Conservation (phyloP, 1,139 yeast genomes). For the Nadsonia commutata region DNA sequence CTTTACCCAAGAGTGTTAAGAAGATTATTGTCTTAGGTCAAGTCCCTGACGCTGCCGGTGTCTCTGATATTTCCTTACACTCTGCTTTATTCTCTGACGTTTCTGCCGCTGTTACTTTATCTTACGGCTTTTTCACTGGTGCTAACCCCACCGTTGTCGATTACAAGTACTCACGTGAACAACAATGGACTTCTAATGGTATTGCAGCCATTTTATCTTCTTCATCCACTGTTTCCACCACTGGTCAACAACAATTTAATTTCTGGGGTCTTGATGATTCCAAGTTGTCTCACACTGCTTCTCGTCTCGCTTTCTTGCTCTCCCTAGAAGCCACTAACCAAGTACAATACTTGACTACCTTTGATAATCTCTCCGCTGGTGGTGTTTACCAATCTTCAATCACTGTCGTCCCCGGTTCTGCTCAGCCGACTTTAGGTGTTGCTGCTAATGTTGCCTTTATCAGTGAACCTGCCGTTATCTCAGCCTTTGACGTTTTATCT, state of each 20-base stretch:
- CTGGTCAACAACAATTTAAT: slow-evolving; percentile 2
- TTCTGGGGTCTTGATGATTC: slow-evolving; percentile 40
- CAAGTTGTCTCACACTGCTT: slow-evolving; percentile 37
- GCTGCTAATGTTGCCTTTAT: slow-evolving; percentile 51
- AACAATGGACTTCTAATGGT: slow-evolving; percentile 14
- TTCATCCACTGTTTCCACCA: not conserved
- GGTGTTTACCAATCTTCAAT: slow-evolving; percentile 76
- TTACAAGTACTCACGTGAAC: slow-evolving; percentile 18
- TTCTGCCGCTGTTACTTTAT: slow-evolving; percentile 53
- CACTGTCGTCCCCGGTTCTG: slow-evolving; percentile 24
- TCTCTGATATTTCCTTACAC: slow-evolving; percentile 18
- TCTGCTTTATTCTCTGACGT: slow-evolving; percentile 48
- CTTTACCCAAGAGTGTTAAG: slow-evolving; percentile 44
- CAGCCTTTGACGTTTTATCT: slow-evolving; percentile 45
- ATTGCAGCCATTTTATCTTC: slow-evolving; percentile 14
- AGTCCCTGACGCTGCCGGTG: slow-evolving; percentile 23
- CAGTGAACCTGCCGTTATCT: slow-evolving; percentile 41
- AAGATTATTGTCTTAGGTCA: slow-evolving; percentile 56
- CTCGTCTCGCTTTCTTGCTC: slow-evolving; percentile 55
- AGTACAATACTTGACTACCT: slow-evolving; percentile 47
- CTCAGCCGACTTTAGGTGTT: slow-evolving; percentile 27
- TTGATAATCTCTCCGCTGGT: slow-evolving; percentile 55
- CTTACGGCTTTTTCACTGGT: slow-evolving; percentile 9
- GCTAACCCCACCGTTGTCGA: slow-evolving; percentile 17
- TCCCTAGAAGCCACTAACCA: slow-evolving; percentile 46